A percentile compares a stretch with the other conserved stretches of the same genome.
Conservation (phyloP, 2,329 filamentous ascomycete species). For the Orbilia oligospora region DNA sequence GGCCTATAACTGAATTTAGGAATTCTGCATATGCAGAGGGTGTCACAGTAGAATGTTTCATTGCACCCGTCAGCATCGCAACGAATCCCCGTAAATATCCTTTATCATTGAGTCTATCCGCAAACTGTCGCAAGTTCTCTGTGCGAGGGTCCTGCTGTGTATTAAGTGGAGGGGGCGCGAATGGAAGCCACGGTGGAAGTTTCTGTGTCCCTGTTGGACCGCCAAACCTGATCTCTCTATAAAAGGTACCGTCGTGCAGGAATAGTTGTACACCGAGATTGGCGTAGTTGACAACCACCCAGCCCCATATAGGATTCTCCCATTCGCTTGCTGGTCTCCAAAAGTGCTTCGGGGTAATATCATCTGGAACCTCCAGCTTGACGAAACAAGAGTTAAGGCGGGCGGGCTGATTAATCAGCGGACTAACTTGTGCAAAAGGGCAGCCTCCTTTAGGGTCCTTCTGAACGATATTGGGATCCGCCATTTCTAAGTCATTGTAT, state of each 20-base stretch:
- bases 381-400: slow-evolving; percentile 68
- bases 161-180: slow-evolving; percentile 40
- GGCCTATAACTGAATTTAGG: too few relatives aligned
- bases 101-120: too few relatives aligned
- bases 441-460: slow-evolving; percentile 60
- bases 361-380: too few relatives aligned
- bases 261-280: slow-evolving; percentile 69
- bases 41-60: too few relatives aligned
- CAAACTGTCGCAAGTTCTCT: too few relatives aligned
- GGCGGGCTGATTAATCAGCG: slow-evolving; percentile 67
- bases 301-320: slow-evolving; percentile 69
- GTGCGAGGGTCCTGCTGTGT: background rate
- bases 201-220: slow-evolving; percentile 59
- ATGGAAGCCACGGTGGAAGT: slow-evolving; percentile 66
- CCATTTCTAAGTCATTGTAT: slow-evolving; percentile 38
- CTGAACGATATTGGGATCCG: slow-evolving; percentile 64
- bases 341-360: background rate
- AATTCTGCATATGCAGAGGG: too few relatives aligned
- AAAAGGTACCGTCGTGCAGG: slow-evolving; percentile 67
- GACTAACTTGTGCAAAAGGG: slow-evolving; percentile 67
- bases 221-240: slow-evolving; percentile 67
- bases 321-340: slow-evolving; percentile 65
- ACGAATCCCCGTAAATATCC: too few relatives aligned
- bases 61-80: too few relatives aligned
- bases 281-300: slow-evolving; percentile 68